Conservation (phyloP, 2,329 filamentous ascomycete genomes). For the Aspergillus pseudoviridinutans region DNA sequence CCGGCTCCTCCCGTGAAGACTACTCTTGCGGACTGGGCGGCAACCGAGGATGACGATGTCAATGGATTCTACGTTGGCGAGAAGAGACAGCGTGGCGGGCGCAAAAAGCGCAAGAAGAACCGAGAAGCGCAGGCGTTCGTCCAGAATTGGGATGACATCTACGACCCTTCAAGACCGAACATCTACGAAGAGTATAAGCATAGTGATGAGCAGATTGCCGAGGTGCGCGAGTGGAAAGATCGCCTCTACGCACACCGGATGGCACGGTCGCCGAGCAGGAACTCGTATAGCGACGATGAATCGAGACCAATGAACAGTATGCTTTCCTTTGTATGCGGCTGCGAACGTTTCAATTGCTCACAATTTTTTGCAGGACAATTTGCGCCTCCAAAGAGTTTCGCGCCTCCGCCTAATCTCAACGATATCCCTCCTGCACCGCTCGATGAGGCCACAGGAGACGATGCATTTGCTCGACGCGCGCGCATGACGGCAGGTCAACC, state of each 20-base stretch:
- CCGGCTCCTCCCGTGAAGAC: slow-evolving; percentile 55
- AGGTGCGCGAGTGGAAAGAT: slow-evolving; percentile 81
- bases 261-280: slow-evolving; percentile 41
- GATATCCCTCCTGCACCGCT: slow-evolving; percentile 28
- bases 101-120: slow-evolving; percentile 74
- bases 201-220: slow-evolving; percentile 77
- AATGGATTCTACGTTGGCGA: slow-evolving; percentile 61
- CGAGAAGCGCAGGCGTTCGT: slow-evolving; percentile 55
- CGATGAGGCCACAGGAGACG: slow-evolving; percentile 61
- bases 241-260: slow-evolving; percentile 70
- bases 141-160: slow-evolving; percentile 86
- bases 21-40: slow-evolving; percentile 76
- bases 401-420: slow-evolving; percentile 47
- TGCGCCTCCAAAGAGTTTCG: slow-evolving; percentile 50
- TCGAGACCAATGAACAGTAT: slow-evolving; percentile 45
- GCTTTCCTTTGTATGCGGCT: slow-evolving; percentile 13
- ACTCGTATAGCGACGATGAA: slow-evolving; percentile 50
- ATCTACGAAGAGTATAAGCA: slow-evolving; percentile 79
- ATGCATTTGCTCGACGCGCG: slow-evolving; percentile 63
- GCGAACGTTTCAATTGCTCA: not conserved
- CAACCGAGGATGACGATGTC: slow-evolving; percentile 74
- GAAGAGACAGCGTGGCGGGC: slow-evolving; percentile 70
- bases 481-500: slow-evolving; percentile 47
- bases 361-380: slow-evolving; percentile 40
- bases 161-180: slow-evolving; percentile 78